These are phyloP conservation scores for Aeschynomene evenia DNA, from an alignment of 306 rosid species.

Conservation along the genomic window DNA sequence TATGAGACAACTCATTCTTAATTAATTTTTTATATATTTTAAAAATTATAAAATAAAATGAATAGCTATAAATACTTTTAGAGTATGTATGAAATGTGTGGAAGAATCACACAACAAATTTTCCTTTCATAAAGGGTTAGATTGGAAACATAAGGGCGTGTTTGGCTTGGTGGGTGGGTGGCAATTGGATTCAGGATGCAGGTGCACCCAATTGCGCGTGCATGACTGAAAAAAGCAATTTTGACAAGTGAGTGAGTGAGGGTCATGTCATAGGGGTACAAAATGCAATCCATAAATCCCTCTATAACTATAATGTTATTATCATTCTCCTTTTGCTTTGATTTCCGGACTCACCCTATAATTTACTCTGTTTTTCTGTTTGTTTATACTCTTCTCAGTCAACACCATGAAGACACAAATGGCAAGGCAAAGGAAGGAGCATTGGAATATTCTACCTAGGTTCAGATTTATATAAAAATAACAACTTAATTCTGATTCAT, in stretches of 20 bases:
- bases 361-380: neutral
- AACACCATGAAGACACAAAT: conserved; percentile 4
- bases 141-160: neutral
- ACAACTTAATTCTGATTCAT: neutral
- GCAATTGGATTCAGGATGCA: conserved; percentile 25
- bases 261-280: neutral
- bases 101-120: too few species aligned
- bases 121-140: too few species aligned
- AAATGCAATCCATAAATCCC: conserved; percentile 4
- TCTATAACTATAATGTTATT: conserved; percentile 22
- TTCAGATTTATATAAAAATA: conserved; percentile 18
- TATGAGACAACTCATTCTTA: too few species aligned
- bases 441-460: conserved; percentile 47
- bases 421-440: conserved; percentile 10
- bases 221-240: conserved; percentile 20
- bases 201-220: conserved; percentile 37
- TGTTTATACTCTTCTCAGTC: neutral
- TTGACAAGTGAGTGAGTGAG: conserved; percentile 1
- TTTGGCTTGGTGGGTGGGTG: conserved; percentile 24
- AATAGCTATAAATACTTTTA: too few species aligned
- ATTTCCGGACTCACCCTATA: neutral
- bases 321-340: conserved; percentile 19
- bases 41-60: too few species aligned
- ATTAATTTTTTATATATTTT: too few species aligned
- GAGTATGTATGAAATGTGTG: too few species aligned